A percentile compares a stretch with the other conserved stretches of the same genome.
These are phyloP conservation scores for Sclerotinia sclerotiorum DNA, from an alignment of 2,329 filamentous ascomycete genomes.

Conservation along the genomic window DNA sequence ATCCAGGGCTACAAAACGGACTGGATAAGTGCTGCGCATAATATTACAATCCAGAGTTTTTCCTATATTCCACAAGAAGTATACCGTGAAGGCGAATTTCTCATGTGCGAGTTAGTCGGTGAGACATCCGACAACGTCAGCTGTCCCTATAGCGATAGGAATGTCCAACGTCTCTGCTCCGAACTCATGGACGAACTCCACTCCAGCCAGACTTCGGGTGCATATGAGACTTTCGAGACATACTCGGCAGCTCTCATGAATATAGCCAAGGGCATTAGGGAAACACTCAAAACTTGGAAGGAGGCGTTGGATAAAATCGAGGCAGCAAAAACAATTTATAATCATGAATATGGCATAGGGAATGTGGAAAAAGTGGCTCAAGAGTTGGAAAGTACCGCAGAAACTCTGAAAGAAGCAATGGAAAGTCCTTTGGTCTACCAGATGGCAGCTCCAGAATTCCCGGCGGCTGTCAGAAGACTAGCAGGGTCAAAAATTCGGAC, in stretches of 20 bases:
- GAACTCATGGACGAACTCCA: background rate
- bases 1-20: no score
- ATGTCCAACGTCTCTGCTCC: background rate
- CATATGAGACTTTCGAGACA: background rate
- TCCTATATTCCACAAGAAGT: background rate
- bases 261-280: background rate
- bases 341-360: background rate
- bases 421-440: background rate
- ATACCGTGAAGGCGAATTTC: background rate
- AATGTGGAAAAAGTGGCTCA: background rate
- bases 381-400: background rate
- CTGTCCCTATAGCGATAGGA: background rate
- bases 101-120: background rate
- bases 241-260: background rate
- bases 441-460: background rate
- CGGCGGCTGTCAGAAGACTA: background rate
- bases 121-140: no score
- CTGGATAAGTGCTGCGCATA: background rate
- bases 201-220: background rate
- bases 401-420: background rate
- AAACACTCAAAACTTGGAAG: conserved; percentile 3
- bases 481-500: background rate
- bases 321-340: background rate
- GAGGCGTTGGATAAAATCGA: background rate
- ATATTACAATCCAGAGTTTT: background rate